Percentiles rank a stretch among this genome's conserved stretches.
These are phyloP conservation scores for Albophoma yamanashiensis DNA, from an alignment of 2,329 filamentous ascomycete species.

Conservation along the genomic window DNA sequence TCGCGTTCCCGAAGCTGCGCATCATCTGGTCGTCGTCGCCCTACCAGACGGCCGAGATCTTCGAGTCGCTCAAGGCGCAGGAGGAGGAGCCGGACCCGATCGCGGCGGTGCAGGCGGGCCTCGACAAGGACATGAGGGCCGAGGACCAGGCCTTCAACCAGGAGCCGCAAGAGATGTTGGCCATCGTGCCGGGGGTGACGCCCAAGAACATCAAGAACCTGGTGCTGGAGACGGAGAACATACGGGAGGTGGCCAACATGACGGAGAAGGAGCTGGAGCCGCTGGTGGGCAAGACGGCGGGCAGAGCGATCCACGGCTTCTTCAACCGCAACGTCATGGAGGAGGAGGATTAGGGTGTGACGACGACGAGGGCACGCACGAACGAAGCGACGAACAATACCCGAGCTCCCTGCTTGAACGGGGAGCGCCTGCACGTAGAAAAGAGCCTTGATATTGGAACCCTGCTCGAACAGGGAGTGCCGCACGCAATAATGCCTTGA, in stretches of 20 bases:
- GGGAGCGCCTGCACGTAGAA: background rate
- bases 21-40: conserved; percentile 92
- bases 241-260: conserved; percentile 82
- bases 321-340: conserved; percentile 59
- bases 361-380: background rate
- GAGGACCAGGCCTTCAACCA: conserved; percentile 69
- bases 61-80: conserved; percentile 83
- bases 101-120: conserved; percentile 70
- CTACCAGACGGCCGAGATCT: conserved; percentile 96
- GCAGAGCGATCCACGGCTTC: conserved; percentile 67
- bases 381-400: conserved; percentile 5
- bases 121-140: conserved; percentile 44
- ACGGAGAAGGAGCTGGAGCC: conserved; percentile 58
- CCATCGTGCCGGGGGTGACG: conserved; percentile 73
- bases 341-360: conserved; percentile 24
- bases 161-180: conserved; percentile 83
- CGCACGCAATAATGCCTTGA: no score
- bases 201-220: conserved; percentile 66
- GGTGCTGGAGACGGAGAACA: conserved; percentile 61
- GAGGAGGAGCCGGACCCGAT: conserved; percentile 86
- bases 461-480: no score
- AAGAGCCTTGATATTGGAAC: background rate
- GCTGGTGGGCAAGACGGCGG: conserved; percentile 64
- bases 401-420: background rate
- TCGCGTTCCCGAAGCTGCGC: conserved; percentile 80